Evolutionary conservation across 129 eudicot species (phyloP).

Genomic region (Tanacetum coccineum): DNA sequence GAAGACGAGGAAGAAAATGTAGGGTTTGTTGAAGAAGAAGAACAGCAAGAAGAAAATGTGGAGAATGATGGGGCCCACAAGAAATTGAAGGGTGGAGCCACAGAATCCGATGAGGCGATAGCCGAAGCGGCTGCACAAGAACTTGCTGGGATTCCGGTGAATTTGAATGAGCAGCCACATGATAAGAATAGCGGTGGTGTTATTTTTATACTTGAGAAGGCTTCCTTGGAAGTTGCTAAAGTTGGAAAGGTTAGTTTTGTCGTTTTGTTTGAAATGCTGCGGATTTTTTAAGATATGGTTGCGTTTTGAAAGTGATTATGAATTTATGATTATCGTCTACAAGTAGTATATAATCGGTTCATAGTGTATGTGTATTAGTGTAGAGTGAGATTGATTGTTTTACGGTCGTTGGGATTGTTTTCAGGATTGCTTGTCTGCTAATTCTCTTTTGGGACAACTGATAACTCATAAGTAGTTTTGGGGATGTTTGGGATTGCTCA

Average conservation of each 20-base stretch:
- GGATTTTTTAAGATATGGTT: not conserved
- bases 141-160: slow-evolving; percentile 70
- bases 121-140: slow-evolving; percentile 42
- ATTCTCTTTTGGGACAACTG: too few species aligned
- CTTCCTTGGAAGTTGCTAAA: slow-evolving; percentile 92
- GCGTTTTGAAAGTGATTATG: not conserved
- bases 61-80: slow-evolving; percentile 24
- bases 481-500: too few species aligned
- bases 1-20: slow-evolving; percentile 37
- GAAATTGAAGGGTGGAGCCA: slow-evolving; percentile 31
- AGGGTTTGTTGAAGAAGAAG: slow-evolving; percentile 34
- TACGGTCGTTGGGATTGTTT: too few species aligned
- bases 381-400: too few species aligned
- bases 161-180: slow-evolving; percentile 28
- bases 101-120: slow-evolving; percentile 43
- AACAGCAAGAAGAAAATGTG: slow-evolving; percentile 18
- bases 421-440: too few species aligned
- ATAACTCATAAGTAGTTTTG: too few species aligned
- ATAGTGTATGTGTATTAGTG: too few species aligned
- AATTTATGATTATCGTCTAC: too few species aligned
- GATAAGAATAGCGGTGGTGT: slow-evolving; percentile 55
- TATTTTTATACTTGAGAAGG: slow-evolving; percentile 74
- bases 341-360: too few species aligned
- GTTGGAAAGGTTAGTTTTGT: slow-evolving; percentile 75
- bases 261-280: not conserved